Evolutionary conservation across 208 protist species (phyloP), one percentile per base, ranked within the genome.

Genomic region (Polymyxa betae): DNA sequence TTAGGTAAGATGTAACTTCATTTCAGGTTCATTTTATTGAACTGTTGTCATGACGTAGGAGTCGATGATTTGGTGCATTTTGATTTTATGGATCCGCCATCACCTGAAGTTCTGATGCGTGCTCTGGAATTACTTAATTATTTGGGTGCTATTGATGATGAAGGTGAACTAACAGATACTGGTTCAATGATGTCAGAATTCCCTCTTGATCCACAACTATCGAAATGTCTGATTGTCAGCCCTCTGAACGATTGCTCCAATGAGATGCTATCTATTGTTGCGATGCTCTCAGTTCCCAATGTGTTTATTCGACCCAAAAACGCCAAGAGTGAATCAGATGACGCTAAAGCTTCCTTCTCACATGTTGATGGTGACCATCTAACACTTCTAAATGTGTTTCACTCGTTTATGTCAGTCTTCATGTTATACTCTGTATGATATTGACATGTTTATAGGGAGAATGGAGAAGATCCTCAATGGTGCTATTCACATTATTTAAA

Each of bases 181-280:
- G 98, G 98, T 0, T 82, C 95, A n/a, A 96, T 96, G 49, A 99
- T 99, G 98, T 94, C 97, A 0, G 98, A 99, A 93, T 99, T 99
- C 92, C 98, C 98, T 90, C 93, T 99, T 88, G 98, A 99, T 88
- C 98, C 98, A 38, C 97, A 98, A 92, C 93, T 99, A 0, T 96
- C 97, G 54, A 98, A 99, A 93, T 0, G 5, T 29, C 54, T 98
- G 0, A 93, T 97, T 24, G 29, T 88, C 0, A 78, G 78, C 0
- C 90, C 93, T 0, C 44, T 96, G 77, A 92, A 93, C 90, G 91
- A 93, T n/a, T 96, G 95, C 77, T 95, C 94, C 0, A 95, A 96
- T 72, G 96, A 98, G 90, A 94, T 96, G 20, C 89, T 94, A 20
- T 93, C 93, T 41, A 92, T 95, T 40, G 90, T 93, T 38, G 91